Evolutionary conservation across 1,139 yeast species (phyloP).

Genomic region (Kazachstania sp.): DNA sequence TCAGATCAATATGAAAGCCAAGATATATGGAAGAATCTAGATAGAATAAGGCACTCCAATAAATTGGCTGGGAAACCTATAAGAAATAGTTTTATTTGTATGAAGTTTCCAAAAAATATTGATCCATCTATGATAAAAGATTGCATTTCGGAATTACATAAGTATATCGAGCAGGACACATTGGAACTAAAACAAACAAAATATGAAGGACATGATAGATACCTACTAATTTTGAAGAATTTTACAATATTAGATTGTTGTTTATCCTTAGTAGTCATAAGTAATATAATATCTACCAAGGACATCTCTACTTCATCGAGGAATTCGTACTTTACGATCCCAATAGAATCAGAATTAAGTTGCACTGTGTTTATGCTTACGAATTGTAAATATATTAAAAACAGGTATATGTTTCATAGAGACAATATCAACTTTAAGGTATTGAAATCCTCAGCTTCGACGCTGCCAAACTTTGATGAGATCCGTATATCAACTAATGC

Average conservation of each 20-base stretch:
- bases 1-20: slow-evolving; percentile 12
- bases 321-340: slow-evolving; percentile 10
- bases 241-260: slow-evolving; percentile 22
- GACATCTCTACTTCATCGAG: slow-evolving; percentile 9
- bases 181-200: slow-evolving; percentile 6
- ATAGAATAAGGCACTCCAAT: slow-evolving; percentile 14
- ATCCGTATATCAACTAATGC: background rate
- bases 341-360: slow-evolving; percentile 10
- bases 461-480: slow-evolving; percentile 7
- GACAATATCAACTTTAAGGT: background rate
- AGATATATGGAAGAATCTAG: slow-evolving; percentile 22
- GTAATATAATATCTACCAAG: slow-evolving; percentile 13
- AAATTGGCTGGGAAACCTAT: slow-evolving; percentile 11
- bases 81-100: slow-evolving; percentile 17
- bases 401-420: background rate
- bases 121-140: slow-evolving; percentile 4
- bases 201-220: background rate
- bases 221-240: slow-evolving; percentile 9
- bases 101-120: slow-evolving; percentile 8
- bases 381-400: slow-evolving; percentile 4
- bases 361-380: slow-evolving; percentile 18
- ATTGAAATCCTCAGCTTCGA: background rate
- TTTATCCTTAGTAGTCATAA: slow-evolving; percentile 16
- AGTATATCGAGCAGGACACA: slow-evolving; percentile 13
- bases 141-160: slow-evolving; percentile 13